Conservation (phyloP, 1,284 basidiomycete species). For the Heterobasidion annosum region DNA sequence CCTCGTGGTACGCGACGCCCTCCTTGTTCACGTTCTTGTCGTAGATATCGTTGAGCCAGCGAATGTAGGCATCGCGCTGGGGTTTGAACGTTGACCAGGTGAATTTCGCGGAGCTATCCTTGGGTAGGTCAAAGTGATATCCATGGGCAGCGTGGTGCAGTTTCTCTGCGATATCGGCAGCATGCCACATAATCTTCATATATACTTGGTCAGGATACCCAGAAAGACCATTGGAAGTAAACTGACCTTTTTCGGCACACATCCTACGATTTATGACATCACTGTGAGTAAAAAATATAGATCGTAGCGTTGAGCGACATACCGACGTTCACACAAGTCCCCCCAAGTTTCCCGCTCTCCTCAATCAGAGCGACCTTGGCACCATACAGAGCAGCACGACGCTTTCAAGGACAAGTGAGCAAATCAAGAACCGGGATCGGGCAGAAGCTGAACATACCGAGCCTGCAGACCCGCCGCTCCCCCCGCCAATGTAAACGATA, state of each 20-base stretch:
- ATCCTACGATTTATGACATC: conserved; percentile 37
- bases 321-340: conserved; percentile 97
- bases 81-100: conserved; percentile 89
- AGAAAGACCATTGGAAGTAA: background rate
- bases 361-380: conserved; percentile 93
- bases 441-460: conserved; percentile 38
- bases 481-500: conserved; percentile 77
- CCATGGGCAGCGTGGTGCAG: conserved; percentile 56
- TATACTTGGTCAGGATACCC: background rate
- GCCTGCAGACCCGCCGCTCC: conserved; percentile 74
- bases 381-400: conserved; percentile 88
- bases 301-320: conserved; percentile 20
- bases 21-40: conserved; percentile 85
- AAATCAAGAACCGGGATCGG: background rate
- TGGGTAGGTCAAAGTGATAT: conserved; percentile 59
- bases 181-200: conserved; percentile 96
- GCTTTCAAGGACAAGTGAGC: conserved; percentile 27
- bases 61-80: conserved; percentile 94
- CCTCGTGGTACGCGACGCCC: conserved; percentile 82
- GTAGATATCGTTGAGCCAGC: conserved; percentile 88
- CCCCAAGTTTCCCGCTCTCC: conserved; percentile 70
- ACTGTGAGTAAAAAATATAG: background rate
- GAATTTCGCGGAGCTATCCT: conserved; percentile 54
- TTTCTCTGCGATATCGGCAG: conserved; percentile 87
- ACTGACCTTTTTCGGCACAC: conserved; percentile 79